Conservation (phyloP, 495 filamentous ascomycete genomes). For the Tuber brumale region DNA sequence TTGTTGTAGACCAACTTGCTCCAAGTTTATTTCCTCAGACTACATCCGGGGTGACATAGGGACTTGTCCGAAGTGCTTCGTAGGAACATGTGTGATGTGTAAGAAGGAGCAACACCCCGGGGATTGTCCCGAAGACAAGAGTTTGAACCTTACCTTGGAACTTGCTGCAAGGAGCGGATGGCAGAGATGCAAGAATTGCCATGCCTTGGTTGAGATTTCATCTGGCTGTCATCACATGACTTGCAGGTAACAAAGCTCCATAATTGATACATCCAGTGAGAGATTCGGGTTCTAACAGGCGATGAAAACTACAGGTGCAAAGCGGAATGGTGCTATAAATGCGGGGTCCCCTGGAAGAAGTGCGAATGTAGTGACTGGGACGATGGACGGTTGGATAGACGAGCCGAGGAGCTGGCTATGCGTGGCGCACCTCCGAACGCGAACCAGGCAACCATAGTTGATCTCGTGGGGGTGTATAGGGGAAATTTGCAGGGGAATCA, state of each 20-base stretch:
- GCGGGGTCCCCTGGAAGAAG: conserved; percentile 32
- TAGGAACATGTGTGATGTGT: conserved; percentile 46
- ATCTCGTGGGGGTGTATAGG: background rate
- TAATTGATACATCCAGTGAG: background rate
- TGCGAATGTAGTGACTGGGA: conserved; percentile 37
- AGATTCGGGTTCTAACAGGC: background rate
- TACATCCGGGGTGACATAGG: conserved; percentile 41
- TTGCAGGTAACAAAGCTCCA: conserved; percentile 29
- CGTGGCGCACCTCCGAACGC: conserved; percentile 14
- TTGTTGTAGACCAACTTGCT: conserved; percentile 45
- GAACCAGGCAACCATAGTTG: background rate
- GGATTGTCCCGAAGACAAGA: conserved; percentile 47
- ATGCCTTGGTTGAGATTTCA: conserved; percentile 44
- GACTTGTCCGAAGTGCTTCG: conserved; percentile 42
- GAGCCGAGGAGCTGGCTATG: conserved; percentile 37
- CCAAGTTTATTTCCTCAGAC: conserved; percentile 43
- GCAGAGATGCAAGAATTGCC: conserved; percentile 46
- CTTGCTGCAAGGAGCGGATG: conserved; percentile 45
- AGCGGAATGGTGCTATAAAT: conserved; percentile 38
- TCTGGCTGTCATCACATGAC: conserved; percentile 49
- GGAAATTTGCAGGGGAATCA: conserved; percentile 9
- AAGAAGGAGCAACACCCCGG: conserved; percentile 44
- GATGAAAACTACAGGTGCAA: conserved; percentile 18
- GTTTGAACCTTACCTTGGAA: conserved; percentile 43
- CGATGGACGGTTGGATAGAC: conserved; percentile 11